These are phyloP conservation scores for Colletotrichum siamense DNA, from an alignment of 2,329 filamentous ascomycete species.

Conservation along the genomic window DNA sequence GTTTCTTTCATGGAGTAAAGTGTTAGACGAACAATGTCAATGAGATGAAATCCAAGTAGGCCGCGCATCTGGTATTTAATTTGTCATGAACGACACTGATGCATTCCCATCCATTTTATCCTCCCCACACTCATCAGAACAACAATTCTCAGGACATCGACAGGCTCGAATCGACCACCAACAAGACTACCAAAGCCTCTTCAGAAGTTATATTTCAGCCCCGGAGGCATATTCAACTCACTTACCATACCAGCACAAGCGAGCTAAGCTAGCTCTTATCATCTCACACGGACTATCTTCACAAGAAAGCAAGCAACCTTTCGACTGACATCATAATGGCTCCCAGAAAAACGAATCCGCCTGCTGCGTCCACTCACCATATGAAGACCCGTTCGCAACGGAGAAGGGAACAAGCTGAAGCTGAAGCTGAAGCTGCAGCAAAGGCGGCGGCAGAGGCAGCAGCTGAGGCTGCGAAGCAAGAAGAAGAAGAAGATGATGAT, in stretches of 20 bases:
- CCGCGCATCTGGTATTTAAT: not conserved
- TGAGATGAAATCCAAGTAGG: not conserved
- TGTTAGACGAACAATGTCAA: not conserved
- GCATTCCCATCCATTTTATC: not conserved
- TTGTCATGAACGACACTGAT: not conserved
- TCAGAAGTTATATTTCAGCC: not conserved
- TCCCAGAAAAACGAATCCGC: not conserved
- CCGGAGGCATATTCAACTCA: not conserved
- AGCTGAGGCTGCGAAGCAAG: not conserved
- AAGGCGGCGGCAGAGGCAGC: not conserved
- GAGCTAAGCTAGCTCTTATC: not conserved
- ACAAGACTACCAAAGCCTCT: not conserved
- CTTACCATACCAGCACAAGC: not conserved
- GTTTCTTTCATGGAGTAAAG: not conserved
- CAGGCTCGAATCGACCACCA: not conserved
- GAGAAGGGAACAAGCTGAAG: not conserved
- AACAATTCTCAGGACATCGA: not conserved
- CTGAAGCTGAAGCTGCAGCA: not conserved
- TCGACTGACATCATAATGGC: not conserved
- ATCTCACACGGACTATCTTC: fast-evolving
- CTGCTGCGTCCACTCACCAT: not conserved
- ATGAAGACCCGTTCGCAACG: not conserved
- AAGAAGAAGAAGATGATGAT: not conserved
- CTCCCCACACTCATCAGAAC: not conserved
- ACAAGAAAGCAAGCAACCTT: not conserved